These are phyloP conservation scores for Cladosporium sp. DNA, from an alignment of 2,329 filamentous ascomycete species.

Conservation along the genomic window DNA sequence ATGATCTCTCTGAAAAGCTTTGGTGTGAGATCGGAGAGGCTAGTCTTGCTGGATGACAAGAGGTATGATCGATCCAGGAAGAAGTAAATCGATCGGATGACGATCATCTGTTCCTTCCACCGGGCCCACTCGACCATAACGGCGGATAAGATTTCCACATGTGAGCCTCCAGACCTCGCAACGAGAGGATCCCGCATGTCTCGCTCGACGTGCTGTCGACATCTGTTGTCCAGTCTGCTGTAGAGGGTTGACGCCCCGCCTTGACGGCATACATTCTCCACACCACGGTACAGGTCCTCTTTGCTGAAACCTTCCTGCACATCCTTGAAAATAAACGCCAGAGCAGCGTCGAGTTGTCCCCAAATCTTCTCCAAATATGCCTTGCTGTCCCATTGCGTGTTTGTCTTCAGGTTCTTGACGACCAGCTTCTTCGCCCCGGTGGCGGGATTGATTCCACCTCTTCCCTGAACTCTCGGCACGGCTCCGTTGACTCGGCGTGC, in stretches of 20 bases:
- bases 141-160: constrained; percentile 59
- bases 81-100: constrained; percentile 84
- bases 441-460: constrained; percentile 60
- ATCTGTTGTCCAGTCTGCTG: constrained; percentile 59
- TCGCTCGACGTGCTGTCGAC: constrained; percentile 57
- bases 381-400: constrained; percentile 60
- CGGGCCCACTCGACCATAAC: constrained; percentile 63
- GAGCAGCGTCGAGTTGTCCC: constrained; percentile 66
- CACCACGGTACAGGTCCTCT: constrained; percentile 82
- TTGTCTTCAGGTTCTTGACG: constrained; percentile 82
- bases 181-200: constrained; percentile 56
- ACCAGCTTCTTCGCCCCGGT: constrained; percentile 77
- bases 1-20: constrained; percentile 64
- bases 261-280: constrained; percentile 85
- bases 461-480: constrained; percentile 6
- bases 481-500: constrained; percentile 25
- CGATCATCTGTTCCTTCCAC: constrained; percentile 75
- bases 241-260: constrained; percentile 66
- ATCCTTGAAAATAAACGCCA: constrained; percentile 67
- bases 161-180: constrained; percentile 50
- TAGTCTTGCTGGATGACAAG: constrained; percentile 64
- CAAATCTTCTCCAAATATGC: constrained; percentile 74
- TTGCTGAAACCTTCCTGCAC: constrained; percentile 60
- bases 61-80: constrained; percentile 90
- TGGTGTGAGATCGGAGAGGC: constrained; percentile 77